phyloP scores from a whole-genome alignment of 805 yeast species.

The Lipomyces yamadae region DNA sequence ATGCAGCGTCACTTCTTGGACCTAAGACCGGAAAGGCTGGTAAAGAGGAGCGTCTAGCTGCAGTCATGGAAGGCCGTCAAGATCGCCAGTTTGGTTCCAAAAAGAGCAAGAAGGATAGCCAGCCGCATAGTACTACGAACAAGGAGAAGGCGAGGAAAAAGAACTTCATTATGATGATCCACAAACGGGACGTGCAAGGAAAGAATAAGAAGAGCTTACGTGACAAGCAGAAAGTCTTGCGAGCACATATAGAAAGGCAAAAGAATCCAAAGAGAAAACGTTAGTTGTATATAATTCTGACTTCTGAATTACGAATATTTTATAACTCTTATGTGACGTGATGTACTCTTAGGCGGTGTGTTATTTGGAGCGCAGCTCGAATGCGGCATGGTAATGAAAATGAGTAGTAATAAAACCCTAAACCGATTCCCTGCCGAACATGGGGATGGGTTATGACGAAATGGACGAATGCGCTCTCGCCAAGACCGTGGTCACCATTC shows the following conservation, averaged over 20 bases:
- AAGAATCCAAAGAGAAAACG: conserved; percentile 58
- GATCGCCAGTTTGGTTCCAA: conserved; percentile 90
- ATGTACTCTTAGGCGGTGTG: neutral
- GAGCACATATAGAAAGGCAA: conserved; percentile 87
- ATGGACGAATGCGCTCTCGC: too few relatives aligned
- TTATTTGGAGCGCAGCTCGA: neutral
- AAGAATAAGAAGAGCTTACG: conserved; percentile 87
- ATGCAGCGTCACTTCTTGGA: conserved; percentile 76
- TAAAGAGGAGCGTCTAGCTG: conserved; percentile 88
- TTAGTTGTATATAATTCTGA: neutral
- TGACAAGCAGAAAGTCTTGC: conserved; percentile 83
- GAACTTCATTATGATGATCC: conserved; percentile 99
- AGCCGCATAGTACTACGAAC: conserved; percentile 87
- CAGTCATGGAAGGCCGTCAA: conserved; percentile 87
- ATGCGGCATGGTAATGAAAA: too few relatives aligned
- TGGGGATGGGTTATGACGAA: too few relatives aligned
- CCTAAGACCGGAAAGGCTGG: conserved; percentile 77
- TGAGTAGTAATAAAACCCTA: too few relatives aligned
- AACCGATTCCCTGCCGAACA: too few relatives aligned
- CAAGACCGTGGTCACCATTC: too few relatives aligned
- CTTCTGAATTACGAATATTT: neutral
- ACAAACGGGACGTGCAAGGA: conserved; percentile 91
- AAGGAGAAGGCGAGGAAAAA: conserved; percentile 96
- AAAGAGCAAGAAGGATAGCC: conserved; percentile 72
- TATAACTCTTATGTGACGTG: neutral